Evolutionary conservation across 1,284 basidiomycete genomes (phyloP).

Genomic region (Naganishia albida): DNA sequence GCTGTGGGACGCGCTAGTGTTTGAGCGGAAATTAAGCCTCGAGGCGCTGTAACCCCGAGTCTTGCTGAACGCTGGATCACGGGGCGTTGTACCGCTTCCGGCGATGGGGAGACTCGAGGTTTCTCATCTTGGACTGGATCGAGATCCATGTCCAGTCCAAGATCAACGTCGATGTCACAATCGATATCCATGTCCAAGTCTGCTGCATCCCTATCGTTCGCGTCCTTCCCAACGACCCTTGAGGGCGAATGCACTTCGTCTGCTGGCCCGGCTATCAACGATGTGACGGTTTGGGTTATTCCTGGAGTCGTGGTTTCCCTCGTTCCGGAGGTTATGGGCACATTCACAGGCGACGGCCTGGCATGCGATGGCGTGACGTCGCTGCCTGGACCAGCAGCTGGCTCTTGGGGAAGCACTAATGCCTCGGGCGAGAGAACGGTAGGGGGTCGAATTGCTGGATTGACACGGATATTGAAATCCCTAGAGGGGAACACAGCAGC

Average conservation of each 20-base stretch:
- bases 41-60: too few species aligned
- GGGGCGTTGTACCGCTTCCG: neutral
- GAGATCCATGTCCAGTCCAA: slow-evolving; percentile 16
- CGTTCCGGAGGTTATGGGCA: neutral
- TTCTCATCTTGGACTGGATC: slow-evolving; percentile 4
- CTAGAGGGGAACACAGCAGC: slow-evolving; percentile 21
- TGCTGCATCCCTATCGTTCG: neutral
- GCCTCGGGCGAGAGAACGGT: neutral
- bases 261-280: too few species aligned
- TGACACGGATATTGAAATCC: slow-evolving; percentile 20
- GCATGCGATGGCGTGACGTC: neutral
- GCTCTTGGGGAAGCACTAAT: neutral
- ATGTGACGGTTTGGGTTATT: too few species aligned
- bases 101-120: neutral
- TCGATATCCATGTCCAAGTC: slow-evolving; percentile 11
- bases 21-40: too few species aligned
- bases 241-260: too few species aligned
- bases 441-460: slow-evolving; percentile 8
- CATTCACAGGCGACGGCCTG: neutral
- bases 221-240: neutral
- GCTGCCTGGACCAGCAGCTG: neutral
- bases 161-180: slow-evolving; percentile 1
- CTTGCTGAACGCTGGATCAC: neutral
- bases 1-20: too few species aligned
- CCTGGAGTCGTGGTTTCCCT: too few species aligned